Evolutionary conservation across 129 eudicot genomes (phyloP).

Genomic region (Artemisia annua): DNA sequence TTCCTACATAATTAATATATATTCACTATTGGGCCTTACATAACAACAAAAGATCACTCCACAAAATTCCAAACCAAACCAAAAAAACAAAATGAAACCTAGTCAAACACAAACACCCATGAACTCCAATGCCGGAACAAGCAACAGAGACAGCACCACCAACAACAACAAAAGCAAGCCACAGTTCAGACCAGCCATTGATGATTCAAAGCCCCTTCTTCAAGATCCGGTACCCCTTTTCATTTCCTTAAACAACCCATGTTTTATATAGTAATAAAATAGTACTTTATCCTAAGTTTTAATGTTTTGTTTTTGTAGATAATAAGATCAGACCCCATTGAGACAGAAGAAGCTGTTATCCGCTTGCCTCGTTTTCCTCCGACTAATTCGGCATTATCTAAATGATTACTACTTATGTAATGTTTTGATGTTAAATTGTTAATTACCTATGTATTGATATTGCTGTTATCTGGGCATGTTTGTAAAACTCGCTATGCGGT

Average conservation of each 20-base stretch:
- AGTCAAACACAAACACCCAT: no score
- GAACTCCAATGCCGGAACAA: no score
- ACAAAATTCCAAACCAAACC: no score
- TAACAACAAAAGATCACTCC: no score
- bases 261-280: neutral
- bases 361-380: slow-evolving; percentile 75
- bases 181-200: slow-evolving; percentile 59
- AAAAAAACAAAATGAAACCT: no score
- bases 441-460: no score
- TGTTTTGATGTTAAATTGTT: no score
- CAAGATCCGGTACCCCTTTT: slow-evolving; percentile 72
- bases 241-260: neutral
- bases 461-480: no score
- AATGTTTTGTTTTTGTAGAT: slow-evolving; percentile 42
- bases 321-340: slow-evolving; percentile 77
- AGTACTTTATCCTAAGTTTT: neutral
- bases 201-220: slow-evolving; percentile 82
- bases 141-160: no score
- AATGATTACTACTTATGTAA: slow-evolving; percentile 12
- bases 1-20: no score
- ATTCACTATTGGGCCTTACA: no score
- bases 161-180: slow-evolving; percentile 34
- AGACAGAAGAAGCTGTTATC: slow-evolving; percentile 89
- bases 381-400: slow-evolving; percentile 14
- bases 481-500: no score